Evolutionary conservation across 768 basidiomycete species (phyloP).

Genomic region (Serendipita sp.): DNA sequence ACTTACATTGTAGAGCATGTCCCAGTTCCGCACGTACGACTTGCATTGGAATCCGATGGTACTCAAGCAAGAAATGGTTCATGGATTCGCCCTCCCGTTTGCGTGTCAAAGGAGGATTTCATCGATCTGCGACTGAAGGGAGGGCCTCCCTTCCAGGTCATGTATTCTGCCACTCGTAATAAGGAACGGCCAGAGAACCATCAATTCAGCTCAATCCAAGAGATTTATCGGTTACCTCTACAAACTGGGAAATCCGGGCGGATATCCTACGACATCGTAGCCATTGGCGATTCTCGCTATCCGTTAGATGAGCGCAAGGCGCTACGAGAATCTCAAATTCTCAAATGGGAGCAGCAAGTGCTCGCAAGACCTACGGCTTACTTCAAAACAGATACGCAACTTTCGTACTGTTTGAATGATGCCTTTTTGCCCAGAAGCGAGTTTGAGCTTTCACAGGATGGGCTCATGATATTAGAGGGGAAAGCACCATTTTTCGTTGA

Average conservation of each 20-base stretch:
- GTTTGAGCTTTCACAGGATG: conserved; percentile 30
- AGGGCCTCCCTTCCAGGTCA: conserved; percentile 83
- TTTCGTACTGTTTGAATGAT: conserved; percentile 65
- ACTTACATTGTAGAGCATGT: conserved; percentile 66
- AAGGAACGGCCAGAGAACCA: conserved; percentile 58
- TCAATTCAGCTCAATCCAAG: conserved; percentile 71
- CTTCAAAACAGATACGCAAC: conserved; percentile 50
- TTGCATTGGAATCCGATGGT: conserved; percentile 25
- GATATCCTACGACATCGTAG: conserved; percentile 81
- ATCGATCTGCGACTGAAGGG: conserved; percentile 81
- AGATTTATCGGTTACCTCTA: conserved; percentile 62
- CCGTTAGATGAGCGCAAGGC: conserved; percentile 31
- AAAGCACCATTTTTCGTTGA: conserved; percentile 71
- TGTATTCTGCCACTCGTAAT: conserved; percentile 68
- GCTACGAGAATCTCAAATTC: conserved; percentile 27
- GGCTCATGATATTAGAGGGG: conserved; percentile 56
- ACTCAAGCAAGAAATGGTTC: conserved; percentile 49
- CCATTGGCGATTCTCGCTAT: conserved; percentile 74
- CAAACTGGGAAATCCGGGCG: conserved; percentile 62
- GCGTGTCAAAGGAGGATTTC: conserved; percentile 65
- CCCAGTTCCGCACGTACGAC: conserved; percentile 54
- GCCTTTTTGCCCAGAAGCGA: conserved; percentile 39
- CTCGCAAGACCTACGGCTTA: conserved; percentile 62
- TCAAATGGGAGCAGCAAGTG: conserved; percentile 77
- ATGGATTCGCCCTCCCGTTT: conserved; percentile 58